Evolutionary conservation across 2,329 filamentous ascomycete genomes (phyloP), one percentile per base, ranked within the genome.

Genomic region (Botrytis medusae): DNA sequence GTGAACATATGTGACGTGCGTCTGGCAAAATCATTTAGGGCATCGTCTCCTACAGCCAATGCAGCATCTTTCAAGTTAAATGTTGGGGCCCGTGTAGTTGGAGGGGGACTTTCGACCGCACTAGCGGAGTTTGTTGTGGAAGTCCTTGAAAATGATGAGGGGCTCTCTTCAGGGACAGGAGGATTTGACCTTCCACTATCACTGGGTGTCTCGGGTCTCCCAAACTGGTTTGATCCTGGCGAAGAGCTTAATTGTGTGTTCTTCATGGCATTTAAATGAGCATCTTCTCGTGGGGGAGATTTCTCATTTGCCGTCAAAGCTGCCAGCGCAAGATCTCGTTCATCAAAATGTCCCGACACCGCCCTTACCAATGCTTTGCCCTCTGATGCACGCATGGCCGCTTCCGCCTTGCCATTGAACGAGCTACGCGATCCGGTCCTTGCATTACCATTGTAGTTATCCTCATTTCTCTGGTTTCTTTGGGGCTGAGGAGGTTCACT

Each of bases 1-100:
- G 92, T 90, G 75, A 89, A 91, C 77, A 96, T 87, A 79, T 95
- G 92, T 32, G 87, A 88, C 4, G 93, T 92, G 40, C 94, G 90
- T 9, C 84, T 81, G 5, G 89, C 88, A 80, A 97, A 97, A 20
- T 91, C 88, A 12, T 87, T 83, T 68, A 95, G 86, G 0, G 93
- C 91, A 72, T 90, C 89, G 68, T 92, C 90, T 48, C 75, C 77
- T 12, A 79, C 71, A 71, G 77, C 75, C 51, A 76, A 37, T 51
- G 77, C 77, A 42, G 77, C 76, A n/a, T 76, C 78, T 54, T 78
- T 77, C 44, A 80, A 57, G 37, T 73, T 77, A 29, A 77, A 71
- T 16, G 76, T 77, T 46, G 73, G 71, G 18, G 73, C 71, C 74
- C 74, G 77, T 42, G 73, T 69, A 20, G 75, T 46, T 18, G 42